Percentiles rank a stretch among this genome's conserved stretches.
Evolutionary conservation across 345 rosid genomes (phyloP).

Genomic region (Populus simonii): DNA sequence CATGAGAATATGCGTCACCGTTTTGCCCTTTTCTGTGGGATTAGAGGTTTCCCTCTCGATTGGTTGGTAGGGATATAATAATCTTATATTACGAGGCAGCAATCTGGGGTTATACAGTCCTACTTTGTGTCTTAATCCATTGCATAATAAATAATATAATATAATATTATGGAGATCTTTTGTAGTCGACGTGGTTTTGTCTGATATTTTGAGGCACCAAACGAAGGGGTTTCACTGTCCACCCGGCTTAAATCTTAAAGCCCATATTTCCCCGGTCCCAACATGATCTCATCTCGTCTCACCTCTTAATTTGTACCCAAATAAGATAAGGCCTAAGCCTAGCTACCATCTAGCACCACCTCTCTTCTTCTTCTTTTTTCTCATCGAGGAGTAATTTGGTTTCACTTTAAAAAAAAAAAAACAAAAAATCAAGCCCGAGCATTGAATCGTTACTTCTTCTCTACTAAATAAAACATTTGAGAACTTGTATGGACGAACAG

Average conservation of each 20-base stretch:
- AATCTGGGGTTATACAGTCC: background rate
- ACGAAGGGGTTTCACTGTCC: background rate
- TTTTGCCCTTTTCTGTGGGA: constrained; percentile 4
- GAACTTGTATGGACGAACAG: too few species aligned
- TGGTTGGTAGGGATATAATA: background rate
- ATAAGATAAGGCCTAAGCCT: too few species aligned
- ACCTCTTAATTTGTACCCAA: background rate
- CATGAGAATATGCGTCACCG: background rate
- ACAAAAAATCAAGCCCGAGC: too few species aligned
- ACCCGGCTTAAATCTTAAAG: constrained; percentile 2
- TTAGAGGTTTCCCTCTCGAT: background rate
- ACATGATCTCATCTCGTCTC: background rate
- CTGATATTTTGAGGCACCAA: background rate
- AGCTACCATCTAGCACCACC: too few species aligned
- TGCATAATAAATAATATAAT: background rate
- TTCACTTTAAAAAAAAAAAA: too few species aligned
- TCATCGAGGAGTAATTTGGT: too few species aligned
- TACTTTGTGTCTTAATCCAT: background rate
- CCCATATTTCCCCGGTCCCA: constrained; percentile 18
- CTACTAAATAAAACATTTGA: too few species aligned
- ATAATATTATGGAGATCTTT: background rate
- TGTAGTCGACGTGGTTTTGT: background rate
- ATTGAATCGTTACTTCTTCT: too few species aligned
- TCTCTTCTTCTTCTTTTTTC: too few species aligned
- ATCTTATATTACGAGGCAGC: background rate